These are phyloP conservation scores for Thelonectria rubi DNA, from an alignment of 2,329 filamentous ascomycete species.

Conservation along the genomic window DNA sequence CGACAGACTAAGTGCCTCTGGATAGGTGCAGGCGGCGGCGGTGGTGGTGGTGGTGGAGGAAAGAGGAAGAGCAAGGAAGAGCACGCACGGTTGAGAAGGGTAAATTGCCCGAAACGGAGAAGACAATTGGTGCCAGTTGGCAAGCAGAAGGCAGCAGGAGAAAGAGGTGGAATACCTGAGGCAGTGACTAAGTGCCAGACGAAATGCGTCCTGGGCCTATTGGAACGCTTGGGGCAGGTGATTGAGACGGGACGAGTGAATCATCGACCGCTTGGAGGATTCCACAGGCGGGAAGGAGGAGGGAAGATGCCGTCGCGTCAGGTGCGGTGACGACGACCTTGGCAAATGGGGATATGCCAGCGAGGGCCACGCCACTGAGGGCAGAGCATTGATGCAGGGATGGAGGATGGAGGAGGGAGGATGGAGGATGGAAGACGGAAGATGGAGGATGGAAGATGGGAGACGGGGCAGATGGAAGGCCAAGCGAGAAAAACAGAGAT, in stretches of 20 bases:
- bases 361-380: constrained; percentile 39
- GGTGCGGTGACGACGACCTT: constrained; percentile 36
- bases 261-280: constrained; percentile 14
- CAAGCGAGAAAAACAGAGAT: too few relatives aligned
- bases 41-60: not conserved
- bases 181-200: constrained; percentile 10
- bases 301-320: constrained; percentile 35
- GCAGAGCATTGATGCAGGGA: constrained; percentile 1
- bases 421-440: not conserved
- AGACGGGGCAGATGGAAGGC: too few relatives aligned
- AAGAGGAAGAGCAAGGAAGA: constrained; percentile 6
- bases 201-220: not conserved
- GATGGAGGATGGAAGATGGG: not conserved
- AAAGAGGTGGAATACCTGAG: not conserved
- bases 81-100: constrained; percentile 6
- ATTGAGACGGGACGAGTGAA: constrained; percentile 20
- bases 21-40: not conserved
- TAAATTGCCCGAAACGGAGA: constrained; percentile 16
- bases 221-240: constrained; percentile 8
- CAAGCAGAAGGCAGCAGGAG: constrained; percentile 5
- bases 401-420: not conserved
- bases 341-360: constrained; percentile 41
- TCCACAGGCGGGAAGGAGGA: constrained; percentile 21
- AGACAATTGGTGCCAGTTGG: constrained; percentile 25
- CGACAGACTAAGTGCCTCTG: not conserved